phyloP scores from a whole-genome alignment of 2,329 filamentous ascomycete species.

The Colletotrichum destructivum region DNA sequence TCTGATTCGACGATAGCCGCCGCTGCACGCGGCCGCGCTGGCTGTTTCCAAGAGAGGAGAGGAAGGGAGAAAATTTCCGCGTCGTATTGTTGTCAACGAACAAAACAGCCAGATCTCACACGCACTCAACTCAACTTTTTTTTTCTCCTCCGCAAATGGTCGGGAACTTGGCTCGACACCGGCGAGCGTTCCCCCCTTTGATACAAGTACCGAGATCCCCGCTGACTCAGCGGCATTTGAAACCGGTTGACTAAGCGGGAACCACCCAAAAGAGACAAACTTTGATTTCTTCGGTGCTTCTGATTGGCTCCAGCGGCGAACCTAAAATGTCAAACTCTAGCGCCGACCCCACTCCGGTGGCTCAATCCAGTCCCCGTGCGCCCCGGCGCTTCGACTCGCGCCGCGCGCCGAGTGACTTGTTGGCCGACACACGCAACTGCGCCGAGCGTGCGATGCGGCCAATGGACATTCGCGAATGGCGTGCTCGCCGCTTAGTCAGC shows the following conservation, averaged over 20 bases:
- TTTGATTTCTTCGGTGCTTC: not conserved
- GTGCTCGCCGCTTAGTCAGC: slow-evolving; percentile 30
- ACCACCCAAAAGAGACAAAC: not conserved
- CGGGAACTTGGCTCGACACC: slow-evolving; percentile 4
- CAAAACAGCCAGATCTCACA: not conserved
- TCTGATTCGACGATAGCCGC: slow-evolving; percentile 20
- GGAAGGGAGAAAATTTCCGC: not conserved
- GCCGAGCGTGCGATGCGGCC: not conserved
- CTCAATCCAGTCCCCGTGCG: slow-evolving; percentile 9
- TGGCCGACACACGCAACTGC: not conserved
- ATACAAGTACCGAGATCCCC: slow-evolving; percentile 31
- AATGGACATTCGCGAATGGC: not conserved
- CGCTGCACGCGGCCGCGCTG: slow-evolving; percentile 26
- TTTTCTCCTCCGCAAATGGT: slow-evolving; percentile 1
- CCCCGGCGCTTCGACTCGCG: slow-evolving; percentile 19
- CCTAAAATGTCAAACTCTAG: slow-evolving; percentile 17
- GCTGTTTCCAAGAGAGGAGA: not conserved
- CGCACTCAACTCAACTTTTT: no score
- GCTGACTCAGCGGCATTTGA: slow-evolving; percentile 27
- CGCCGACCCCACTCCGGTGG: slow-evolving; percentile 5
- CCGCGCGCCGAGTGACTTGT: slow-evolving; percentile 21
- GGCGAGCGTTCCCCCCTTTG: slow-evolving; percentile 28
- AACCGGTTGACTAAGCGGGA: not conserved
- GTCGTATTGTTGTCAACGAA: slow-evolving; percentile 1
- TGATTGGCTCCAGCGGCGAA: slow-evolving; percentile 14